Evolutionary conservation across 805 yeast genomes (phyloP).

Genomic region (Candida pseudofarinosa): DNA sequence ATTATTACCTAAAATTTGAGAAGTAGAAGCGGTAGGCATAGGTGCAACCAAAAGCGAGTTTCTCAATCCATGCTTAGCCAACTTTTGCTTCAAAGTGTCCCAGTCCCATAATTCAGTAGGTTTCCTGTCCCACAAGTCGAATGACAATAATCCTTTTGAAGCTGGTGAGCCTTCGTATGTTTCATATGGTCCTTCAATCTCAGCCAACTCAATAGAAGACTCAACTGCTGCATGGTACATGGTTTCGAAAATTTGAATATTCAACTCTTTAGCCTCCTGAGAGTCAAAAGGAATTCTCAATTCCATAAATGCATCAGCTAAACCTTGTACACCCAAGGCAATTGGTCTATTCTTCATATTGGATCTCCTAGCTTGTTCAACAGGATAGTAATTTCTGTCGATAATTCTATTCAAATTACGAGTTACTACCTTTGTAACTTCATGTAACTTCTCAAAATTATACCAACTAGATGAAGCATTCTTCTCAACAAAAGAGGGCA

Average conservation of each 20-base stretch:
- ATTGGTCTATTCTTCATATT: slow-evolving; percentile 59
- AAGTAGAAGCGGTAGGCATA: slow-evolving; percentile 67
- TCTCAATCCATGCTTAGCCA: slow-evolving; percentile 50
- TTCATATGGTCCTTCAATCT: slow-evolving; percentile 47
- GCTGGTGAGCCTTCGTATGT: slow-evolving; percentile 57
- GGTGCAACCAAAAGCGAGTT: slow-evolving; percentile 61
- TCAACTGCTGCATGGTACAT: slow-evolving; percentile 59
- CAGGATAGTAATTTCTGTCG: slow-evolving; percentile 55
- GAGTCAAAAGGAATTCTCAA: slow-evolving; percentile 57
- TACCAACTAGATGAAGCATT: slow-evolving; percentile 43
- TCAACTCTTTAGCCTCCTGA: slow-evolving; percentile 51
- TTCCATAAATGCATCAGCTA: slow-evolving; percentile 56
- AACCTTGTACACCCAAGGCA: slow-evolving; percentile 62
- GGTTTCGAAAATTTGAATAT: slow-evolving; percentile 58
- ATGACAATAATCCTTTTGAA: slow-evolving; percentile 53
- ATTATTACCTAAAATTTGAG: slow-evolving; percentile 58
- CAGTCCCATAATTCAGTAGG: slow-evolving; percentile 58
- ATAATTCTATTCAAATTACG: slow-evolving; percentile 54
- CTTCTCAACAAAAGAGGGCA: slow-evolving; percentile 52
- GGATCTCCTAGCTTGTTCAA: slow-evolving; percentile 49
- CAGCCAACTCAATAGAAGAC: slow-evolving; percentile 52
- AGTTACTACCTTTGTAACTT: slow-evolving; percentile 50
- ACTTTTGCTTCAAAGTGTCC: slow-evolving; percentile 49
- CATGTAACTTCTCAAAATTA: slow-evolving; percentile 53
- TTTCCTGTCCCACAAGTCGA: slow-evolving; percentile 55